Conservation (phyloP, 116 monocot species). For the Iris pallida region DNA sequence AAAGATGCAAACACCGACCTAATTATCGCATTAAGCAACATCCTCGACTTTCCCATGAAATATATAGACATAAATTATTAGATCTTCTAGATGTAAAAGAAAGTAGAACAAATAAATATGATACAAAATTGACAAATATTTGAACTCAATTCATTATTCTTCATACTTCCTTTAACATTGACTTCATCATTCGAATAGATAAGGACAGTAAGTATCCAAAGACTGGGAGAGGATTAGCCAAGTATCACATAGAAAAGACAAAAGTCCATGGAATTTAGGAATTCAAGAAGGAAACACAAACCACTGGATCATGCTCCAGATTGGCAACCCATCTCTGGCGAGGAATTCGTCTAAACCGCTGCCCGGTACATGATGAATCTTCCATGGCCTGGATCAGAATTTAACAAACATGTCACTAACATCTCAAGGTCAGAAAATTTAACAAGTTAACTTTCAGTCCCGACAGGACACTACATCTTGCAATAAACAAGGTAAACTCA, state of each 20-base stretch:
- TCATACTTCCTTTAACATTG: neutral
- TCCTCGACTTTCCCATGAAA: no score
- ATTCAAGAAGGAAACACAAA: conserved; percentile 34
- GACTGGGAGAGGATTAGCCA: neutral
- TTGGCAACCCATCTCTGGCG: conserved; percentile 48
- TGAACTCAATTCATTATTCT: neutral
- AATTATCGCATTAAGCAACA: no score
- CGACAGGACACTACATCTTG: no score
- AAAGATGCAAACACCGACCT: no score
- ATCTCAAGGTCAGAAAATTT: no score
- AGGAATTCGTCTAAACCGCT: conserved; percentile 67
- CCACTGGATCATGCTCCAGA: conserved; percentile 66
- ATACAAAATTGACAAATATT: neutral
- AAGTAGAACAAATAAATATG: neutral
- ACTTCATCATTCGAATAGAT: neutral
- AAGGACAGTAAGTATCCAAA: neutral
- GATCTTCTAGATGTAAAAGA: neutral
- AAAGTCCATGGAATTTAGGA: conserved; percentile 2
- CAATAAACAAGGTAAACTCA: no score
- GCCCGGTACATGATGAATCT: conserved; percentile 41
- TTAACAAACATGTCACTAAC: neutral
- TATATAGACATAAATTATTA: no score
- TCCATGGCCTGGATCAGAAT: conserved; percentile 55
- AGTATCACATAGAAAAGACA: neutral
- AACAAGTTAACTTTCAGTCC: no score